Percentiles rank a stretch among this genome's conserved stretches.
Conservation (phyloP, 2,329 filamentous ascomycete species). For the Teratosphaeriaceae sp. region DNA sequence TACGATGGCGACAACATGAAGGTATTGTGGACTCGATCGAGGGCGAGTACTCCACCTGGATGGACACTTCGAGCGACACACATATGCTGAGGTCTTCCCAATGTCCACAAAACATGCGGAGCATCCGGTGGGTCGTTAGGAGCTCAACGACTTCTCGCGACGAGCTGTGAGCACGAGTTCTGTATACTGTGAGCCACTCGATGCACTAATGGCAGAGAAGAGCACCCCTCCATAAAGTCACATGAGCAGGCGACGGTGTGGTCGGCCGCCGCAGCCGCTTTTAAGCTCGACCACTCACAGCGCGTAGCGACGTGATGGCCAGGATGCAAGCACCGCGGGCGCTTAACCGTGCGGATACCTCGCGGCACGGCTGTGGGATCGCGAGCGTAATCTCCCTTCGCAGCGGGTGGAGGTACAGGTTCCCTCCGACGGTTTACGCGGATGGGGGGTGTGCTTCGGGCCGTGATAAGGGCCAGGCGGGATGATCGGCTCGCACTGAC, state of each 20-base stretch:
- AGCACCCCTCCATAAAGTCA: conserved; percentile 1
- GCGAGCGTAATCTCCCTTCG: background rate
- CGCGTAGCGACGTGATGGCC: conserved; percentile 5
- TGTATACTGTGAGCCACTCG: background rate
- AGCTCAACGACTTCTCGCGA: no score
- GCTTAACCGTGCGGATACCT: background rate
- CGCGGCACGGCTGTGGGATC: conserved; percentile 1
- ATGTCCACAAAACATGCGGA: no score
- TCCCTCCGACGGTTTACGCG: background rate
- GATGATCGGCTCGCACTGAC: no score
- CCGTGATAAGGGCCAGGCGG: no score
- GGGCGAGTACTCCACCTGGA: no score
- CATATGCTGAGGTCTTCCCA: no score
- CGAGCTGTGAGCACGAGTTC: no score
- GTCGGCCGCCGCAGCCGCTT: background rate
- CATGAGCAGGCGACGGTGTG: background rate
- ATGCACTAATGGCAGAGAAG: background rate
- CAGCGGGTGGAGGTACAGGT: background rate
- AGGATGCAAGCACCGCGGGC: conserved; percentile 3
- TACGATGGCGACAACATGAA: no score
- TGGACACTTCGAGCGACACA: no score
- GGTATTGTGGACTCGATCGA: no score
- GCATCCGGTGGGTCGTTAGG: no score
- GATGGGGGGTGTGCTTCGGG: background rate
- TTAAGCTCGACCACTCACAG: conserved; percentile 5